phyloP scores from a whole-genome alignment of 805 yeast genomes.

The Cyberlindnera americana region DNA sequence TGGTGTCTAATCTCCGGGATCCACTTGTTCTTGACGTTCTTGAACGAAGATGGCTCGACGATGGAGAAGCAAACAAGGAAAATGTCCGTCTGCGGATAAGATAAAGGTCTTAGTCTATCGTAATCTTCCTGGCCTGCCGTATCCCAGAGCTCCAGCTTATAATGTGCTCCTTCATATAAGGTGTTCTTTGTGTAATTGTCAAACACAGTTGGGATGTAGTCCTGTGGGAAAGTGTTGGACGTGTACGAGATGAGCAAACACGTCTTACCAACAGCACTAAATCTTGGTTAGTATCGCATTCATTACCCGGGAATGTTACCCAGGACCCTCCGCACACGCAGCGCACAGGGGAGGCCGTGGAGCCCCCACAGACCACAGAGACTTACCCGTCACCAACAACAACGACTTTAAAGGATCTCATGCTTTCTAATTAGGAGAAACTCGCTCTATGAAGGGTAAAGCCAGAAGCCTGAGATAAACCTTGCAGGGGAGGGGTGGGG shows the following conservation, averaged over 20 bases:
- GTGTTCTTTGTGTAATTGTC: constrained; percentile 89
- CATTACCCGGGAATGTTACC: too few species aligned
- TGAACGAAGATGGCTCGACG: constrained; percentile 74
- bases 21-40: constrained; percentile 79
- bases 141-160: constrained; percentile 89
- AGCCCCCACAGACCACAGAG: too few species aligned
- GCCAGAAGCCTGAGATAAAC: not conserved
- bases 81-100: constrained; percentile 90
- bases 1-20: constrained; percentile 85
- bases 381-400: constrained; percentile 85
- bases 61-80: constrained; percentile 84
- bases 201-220: constrained; percentile 90
- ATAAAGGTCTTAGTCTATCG: constrained; percentile 82
- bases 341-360: too few species aligned
- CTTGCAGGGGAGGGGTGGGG: too few species aligned
- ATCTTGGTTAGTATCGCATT: too few species aligned
- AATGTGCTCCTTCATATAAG: constrained; percentile 75
- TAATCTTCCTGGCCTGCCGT: constrained; percentile 95
- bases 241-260: constrained; percentile 85
- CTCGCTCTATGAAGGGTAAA: not conserved
- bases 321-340: too few species aligned
- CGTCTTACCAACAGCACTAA: constrained; percentile 87
- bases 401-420: constrained; percentile 89
- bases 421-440: not conserved
- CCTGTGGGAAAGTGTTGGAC: constrained; percentile 89